Evolutionary conservation across 2,329 filamentous ascomycete genomes (phyloP).

Genomic region (Aspergillus nomiae): DNA sequence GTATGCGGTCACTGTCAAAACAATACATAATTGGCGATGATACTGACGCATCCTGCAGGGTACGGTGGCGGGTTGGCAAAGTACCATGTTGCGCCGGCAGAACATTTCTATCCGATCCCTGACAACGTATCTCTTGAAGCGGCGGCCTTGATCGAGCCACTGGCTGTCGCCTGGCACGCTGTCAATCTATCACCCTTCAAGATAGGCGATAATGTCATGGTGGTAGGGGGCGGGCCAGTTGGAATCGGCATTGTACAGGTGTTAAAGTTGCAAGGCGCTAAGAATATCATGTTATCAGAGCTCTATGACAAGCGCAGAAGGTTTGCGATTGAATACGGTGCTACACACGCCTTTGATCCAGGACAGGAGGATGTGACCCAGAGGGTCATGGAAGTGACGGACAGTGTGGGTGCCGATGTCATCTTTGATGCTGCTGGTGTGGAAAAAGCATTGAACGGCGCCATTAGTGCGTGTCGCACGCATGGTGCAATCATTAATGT

Average conservation of each 20-base stretch:
- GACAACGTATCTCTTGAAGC: conserved; percentile 45
- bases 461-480: conserved; percentile 52
- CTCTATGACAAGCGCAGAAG: conserved; percentile 53
- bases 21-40: no score
- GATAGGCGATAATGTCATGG: conserved; percentile 51
- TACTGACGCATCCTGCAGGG: conserved; percentile 15
- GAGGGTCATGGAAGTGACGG: conserved; percentile 50
- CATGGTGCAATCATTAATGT: conserved; percentile 64
- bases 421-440: conserved; percentile 66
- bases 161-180: conserved; percentile 67
- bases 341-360: conserved; percentile 57
- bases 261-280: conserved; percentile 56
- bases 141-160: conserved; percentile 61
- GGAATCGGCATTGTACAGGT: conserved; percentile 62
- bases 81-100: conserved; percentile 27
- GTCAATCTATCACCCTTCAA: conserved; percentile 53
- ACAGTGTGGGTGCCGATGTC: conserved; percentile 55
- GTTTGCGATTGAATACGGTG: conserved; percentile 58
- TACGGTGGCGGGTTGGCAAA: conserved; percentile 32
- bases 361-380: conserved; percentile 49
- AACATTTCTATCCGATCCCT: conserved; percentile 29
- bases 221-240: conserved; percentile 65
- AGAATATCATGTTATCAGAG: conserved; percentile 61
- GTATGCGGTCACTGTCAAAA: conserved; percentile 16
- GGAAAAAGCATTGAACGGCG: conserved; percentile 50